phyloP scores from a whole-genome alignment of 306 rosid genomes.

The Rosa persica region DNA sequence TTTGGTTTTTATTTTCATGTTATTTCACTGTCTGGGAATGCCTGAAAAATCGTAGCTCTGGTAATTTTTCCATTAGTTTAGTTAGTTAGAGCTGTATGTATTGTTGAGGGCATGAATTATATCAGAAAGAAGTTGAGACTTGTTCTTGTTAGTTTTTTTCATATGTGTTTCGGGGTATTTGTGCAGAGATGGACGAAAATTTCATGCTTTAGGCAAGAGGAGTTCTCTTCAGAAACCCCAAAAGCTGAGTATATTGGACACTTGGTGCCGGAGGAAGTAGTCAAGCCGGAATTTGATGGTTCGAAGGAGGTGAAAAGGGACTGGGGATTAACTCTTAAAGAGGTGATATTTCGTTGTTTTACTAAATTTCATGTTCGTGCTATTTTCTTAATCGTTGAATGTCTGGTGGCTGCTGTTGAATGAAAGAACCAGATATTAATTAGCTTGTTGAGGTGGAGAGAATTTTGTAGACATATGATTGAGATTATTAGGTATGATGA shows the following conservation, averaged over 20 bases:
- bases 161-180: slow-evolving; percentile 10
- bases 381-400: not conserved
- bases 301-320: slow-evolving; percentile 38
- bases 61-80: not conserved
- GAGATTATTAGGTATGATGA: not conserved
- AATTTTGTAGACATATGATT: not conserved
- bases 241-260: slow-evolving; percentile 37
- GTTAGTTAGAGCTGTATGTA: not conserved
- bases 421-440: not conserved
- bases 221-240: slow-evolving; percentile 54
- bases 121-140: not conserved
- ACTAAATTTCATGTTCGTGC: not conserved
- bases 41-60: not conserved
- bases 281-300: slow-evolving; percentile 46
- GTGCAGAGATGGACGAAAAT: slow-evolving; percentile 64
- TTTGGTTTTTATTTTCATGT: not conserved
- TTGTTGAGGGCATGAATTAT: no score
- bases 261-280: slow-evolving; percentile 44
- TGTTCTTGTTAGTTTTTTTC: not conserved
- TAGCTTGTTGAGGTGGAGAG: not conserved
- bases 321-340: slow-evolving; percentile 37
- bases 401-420: not conserved
- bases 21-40: not conserved
- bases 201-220: slow-evolving; percentile 73
- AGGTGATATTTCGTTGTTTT: slow-evolving; percentile 43